Conservation (phyloP, 2,329 filamentous ascomycete genomes). For the Fusarium nodosum region DNA sequence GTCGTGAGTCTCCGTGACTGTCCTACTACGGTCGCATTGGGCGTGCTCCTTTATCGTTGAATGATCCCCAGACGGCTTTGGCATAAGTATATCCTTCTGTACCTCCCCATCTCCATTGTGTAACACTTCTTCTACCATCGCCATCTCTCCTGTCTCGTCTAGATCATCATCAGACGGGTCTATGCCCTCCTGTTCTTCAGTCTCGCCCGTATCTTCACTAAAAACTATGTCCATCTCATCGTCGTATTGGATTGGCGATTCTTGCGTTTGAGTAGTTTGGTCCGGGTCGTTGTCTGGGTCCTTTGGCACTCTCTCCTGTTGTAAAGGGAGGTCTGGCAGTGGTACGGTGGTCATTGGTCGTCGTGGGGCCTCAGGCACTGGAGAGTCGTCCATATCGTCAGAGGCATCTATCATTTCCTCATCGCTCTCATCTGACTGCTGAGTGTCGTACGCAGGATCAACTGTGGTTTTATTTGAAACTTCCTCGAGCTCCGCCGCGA, state of each 20-base stretch:
- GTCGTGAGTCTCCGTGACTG: not conserved
- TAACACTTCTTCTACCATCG: no score
- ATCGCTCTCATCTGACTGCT: not conserved
- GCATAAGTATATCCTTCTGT: not conserved
- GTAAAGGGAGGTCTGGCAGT: not conserved
- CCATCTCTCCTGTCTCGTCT: no score
- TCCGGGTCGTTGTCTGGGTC: not conserved
- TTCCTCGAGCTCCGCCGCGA: not conserved
- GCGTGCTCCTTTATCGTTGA: not conserved
- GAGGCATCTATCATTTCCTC: constrained; percentile 3
- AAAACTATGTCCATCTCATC: not conserved
- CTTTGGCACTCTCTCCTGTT: not conserved
- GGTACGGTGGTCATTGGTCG: not conserved
- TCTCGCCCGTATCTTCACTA: not conserved
- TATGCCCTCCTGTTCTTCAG: not conserved
- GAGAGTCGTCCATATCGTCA: not conserved
- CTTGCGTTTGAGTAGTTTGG: not conserved
- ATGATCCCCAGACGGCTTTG: not conserved
- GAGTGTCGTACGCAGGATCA: not conserved
- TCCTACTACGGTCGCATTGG: not conserved
- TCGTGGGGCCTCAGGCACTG: no score
- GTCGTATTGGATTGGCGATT: not conserved
- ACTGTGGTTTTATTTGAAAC: not conserved
- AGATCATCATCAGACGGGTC: not conserved
- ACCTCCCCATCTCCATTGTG: not conserved